A percentile compares a stretch with the other conserved stretches of the same genome.
These are phyloP conservation scores for Triticum turgidum DNA, from an alignment of 176 grass and related monocot genomes.

Conservation along the genomic window DNA sequence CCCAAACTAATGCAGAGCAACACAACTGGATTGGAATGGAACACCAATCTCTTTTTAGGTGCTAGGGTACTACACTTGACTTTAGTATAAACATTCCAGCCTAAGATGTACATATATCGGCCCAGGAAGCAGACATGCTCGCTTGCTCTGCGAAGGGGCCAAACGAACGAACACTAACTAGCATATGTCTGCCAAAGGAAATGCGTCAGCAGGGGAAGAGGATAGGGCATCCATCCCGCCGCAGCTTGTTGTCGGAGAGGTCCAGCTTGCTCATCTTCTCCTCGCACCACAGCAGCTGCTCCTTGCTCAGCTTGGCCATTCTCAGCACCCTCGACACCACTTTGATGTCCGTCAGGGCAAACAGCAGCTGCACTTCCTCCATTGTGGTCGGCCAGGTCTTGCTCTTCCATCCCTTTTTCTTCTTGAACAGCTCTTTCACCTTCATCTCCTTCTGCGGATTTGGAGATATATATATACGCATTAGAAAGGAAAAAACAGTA, in stretches of 20 bases:
- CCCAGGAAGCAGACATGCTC: not conserved
- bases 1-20: constrained; percentile 1
- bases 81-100: constrained; percentile 34
- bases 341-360: constrained; percentile 85
- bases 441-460: constrained; percentile 81
- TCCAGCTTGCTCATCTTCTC: constrained; percentile 99
- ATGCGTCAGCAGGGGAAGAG: constrained; percentile 79
- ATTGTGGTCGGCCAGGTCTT: constrained; percentile 67
- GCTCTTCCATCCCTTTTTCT: constrained; percentile 79
- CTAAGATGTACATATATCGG: constrained; percentile 51
- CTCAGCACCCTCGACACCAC: constrained; percentile 80
- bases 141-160: not conserved
- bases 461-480: not conserved
- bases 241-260: constrained; percentile 65
- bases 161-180: not conserved
- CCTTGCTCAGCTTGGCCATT: constrained; percentile 83
- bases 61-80: not conserved
- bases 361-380: constrained; percentile 90
- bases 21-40: not conserved
- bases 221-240: constrained; percentile 71
- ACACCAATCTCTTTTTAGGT: constrained; percentile 3
- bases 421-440: constrained; percentile 94
- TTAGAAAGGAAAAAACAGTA: not conserved
- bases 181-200: not conserved
- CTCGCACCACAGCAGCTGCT: constrained; percentile 96